phyloP scores from a whole-genome alignment of 768 basidiomycete species.

The button mushroom (Agaricus bisporus) region DNA sequence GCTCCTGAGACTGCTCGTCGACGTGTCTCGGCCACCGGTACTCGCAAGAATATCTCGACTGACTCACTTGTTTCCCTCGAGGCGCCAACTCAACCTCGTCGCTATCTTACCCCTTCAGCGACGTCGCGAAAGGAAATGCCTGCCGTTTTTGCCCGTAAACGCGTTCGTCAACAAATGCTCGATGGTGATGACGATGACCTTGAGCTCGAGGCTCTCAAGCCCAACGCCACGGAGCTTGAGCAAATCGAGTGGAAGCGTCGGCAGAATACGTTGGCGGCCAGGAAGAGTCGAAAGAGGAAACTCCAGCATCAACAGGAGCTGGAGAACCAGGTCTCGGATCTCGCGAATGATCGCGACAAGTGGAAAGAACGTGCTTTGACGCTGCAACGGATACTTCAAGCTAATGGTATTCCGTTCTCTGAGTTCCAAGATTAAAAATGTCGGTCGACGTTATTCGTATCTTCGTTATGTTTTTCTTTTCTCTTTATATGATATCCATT shows the following conservation, averaged over 20 bases:
- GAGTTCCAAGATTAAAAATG: constrained; percentile 12
- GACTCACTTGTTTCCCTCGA: constrained; percentile 59
- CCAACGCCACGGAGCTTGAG: constrained; percentile 44
- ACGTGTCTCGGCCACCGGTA: constrained; percentile 48
- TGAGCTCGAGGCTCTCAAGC: constrained; percentile 24
- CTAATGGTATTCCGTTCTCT: constrained; percentile 13
- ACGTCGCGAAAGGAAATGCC: constrained; percentile 75
- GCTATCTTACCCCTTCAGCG: constrained; percentile 55
- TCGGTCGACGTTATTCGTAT: constrained; percentile 1
- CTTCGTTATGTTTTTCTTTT: not conserved
- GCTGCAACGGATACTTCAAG: constrained; percentile 35
- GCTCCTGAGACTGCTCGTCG: constrained; percentile 18
- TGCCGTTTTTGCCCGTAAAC: constrained; percentile 59
- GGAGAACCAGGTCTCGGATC: constrained; percentile 40
- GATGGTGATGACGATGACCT: constrained; percentile 46
- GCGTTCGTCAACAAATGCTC: constrained; percentile 38
- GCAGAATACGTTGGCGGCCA: constrained; percentile 76
- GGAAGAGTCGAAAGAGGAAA: constrained; percentile 72
- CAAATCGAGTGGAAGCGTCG: constrained; percentile 75
- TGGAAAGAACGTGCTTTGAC: constrained; percentile 47
- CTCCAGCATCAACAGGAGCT: constrained; percentile 59
- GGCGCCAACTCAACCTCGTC: constrained; percentile 69
- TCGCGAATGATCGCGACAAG: constrained; percentile 43
- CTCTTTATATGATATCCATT: constrained; percentile 6
- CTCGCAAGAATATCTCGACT: constrained; percentile 62